These are phyloP conservation scores for Powellomyces hirtus DNA, from an alignment of 192 early-diverging fungal species.

Conservation along the genomic window DNA sequence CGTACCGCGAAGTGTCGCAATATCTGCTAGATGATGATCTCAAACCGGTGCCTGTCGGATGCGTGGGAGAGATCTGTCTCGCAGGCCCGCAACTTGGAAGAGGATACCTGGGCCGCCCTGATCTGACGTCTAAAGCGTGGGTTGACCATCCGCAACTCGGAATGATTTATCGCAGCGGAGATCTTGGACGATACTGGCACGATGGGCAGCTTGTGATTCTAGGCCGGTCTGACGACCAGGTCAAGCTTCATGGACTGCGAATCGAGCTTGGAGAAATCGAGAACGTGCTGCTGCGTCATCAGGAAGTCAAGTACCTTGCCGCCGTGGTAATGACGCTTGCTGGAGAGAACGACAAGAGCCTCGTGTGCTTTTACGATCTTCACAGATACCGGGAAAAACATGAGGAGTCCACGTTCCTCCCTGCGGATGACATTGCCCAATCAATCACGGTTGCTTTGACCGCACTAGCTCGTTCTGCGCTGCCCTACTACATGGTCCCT, in stretches of 20 bases:
- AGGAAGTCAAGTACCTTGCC: background rate
- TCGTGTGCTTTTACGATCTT: conserved; percentile 5
- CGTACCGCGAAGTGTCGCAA: background rate
- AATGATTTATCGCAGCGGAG: conserved; percentile 30
- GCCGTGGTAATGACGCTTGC: conserved; percentile 1
- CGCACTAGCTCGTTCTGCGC: background rate
- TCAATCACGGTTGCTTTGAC: background rate
- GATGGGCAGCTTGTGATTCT: conserved; percentile 15
- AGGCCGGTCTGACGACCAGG: conserved; percentile 22
- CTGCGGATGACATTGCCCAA: background rate
- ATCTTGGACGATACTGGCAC: conserved; percentile 2
- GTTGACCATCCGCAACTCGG: background rate
- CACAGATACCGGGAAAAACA: background rate
- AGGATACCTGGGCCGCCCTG: conserved; percentile 19
- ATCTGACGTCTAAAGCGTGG: conserved; percentile 6
- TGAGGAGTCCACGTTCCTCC: background rate
- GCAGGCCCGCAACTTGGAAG: conserved; percentile 14
- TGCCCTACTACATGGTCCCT: conserved; percentile 43
- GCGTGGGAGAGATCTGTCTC: conserved; percentile 37
- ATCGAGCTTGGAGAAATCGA: conserved; percentile 33
- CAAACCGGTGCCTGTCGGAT: conserved; percentile 32
- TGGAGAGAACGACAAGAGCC: background rate
- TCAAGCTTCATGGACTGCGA: conserved; percentile 28
- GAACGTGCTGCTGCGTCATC: background rate
- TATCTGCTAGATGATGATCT: conserved; percentile 10